Evolutionary conservation across 2,329 filamentous ascomycete species (phyloP).

Genomic region (Colletotrichum destructivum): DNA sequence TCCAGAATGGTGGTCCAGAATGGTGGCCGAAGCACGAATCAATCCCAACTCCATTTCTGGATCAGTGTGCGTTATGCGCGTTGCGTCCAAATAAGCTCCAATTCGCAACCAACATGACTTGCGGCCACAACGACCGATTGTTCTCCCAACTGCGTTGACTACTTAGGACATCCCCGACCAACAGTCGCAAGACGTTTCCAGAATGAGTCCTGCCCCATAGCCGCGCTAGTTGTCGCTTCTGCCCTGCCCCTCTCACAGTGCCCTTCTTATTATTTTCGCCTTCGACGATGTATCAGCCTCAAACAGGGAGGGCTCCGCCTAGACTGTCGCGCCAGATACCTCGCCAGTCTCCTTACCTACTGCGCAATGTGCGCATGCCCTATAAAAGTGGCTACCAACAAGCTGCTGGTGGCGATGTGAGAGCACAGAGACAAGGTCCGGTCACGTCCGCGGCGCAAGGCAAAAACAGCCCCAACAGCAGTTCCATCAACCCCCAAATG

Average conservation of each 20-base stretch:
- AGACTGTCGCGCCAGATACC: neutral
- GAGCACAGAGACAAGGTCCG: neutral
- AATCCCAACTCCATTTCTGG: no score
- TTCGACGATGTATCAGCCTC: conserved; percentile 5
- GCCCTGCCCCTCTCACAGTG: conserved; percentile 4
- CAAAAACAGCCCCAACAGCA: neutral
- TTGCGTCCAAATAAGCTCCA: no score
- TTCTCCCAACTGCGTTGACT: no score
- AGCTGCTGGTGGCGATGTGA: conserved; percentile 2
- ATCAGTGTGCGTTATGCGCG: no score
- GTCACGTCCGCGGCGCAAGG: neutral
- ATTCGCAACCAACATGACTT: no score
- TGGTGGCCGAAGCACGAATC: no score
- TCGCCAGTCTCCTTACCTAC: neutral
- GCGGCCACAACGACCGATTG: no score
- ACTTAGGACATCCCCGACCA: no score
- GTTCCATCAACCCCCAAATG: neutral
- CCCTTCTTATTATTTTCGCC: neutral
- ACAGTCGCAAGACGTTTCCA: neutral
- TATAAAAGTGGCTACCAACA: conserved; percentile 3
- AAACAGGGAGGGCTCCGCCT: neutral
- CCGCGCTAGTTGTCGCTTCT: conserved; percentile 5
- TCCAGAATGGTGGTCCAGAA: no score
- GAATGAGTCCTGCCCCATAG: conserved; percentile 2
- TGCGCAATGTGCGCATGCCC: neutral